phyloP scores from a whole-genome alignment of 345 rosid genomes.

The Reutealis trisperma region DNA sequence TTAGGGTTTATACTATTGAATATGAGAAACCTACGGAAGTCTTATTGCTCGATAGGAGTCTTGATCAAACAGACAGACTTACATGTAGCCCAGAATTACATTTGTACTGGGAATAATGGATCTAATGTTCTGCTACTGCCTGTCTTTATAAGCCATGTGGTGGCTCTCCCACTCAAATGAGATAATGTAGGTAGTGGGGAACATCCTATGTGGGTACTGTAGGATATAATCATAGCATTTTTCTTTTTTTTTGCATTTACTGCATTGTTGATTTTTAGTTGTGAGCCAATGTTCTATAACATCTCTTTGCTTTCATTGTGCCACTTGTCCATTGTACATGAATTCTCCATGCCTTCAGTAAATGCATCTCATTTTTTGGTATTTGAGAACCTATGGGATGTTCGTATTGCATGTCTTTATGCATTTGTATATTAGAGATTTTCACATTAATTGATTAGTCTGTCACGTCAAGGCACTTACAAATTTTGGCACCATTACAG shows the following conservation, averaged over 20 bases:
- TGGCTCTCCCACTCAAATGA: too few relatives aligned
- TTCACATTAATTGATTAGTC: slow-evolving; percentile 6
- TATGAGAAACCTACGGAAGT: neutral
- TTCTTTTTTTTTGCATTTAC: neutral
- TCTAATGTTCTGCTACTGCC: too few relatives aligned
- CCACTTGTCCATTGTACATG: neutral
- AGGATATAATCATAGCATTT: neutral
- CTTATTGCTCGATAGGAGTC: neutral
- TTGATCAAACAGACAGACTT: neutral
- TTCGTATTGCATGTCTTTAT: neutral
- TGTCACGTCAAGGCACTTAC: neutral
- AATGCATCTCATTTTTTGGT: neutral
- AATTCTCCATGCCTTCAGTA: neutral
- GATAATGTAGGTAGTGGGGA: too few relatives aligned
- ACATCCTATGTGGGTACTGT: neutral
- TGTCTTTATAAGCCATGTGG: too few relatives aligned
- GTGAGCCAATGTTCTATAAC: too few relatives aligned
- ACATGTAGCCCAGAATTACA: neutral
- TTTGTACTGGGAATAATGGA: neutral
- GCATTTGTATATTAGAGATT: neutral
- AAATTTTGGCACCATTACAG: neutral
- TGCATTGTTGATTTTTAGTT: neutral
- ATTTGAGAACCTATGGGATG: neutral
- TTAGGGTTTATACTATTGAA: neutral
- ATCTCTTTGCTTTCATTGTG: too few relatives aligned